These are phyloP conservation scores for Saturnispora besseyi DNA, from an alignment of 805 yeast species.

Conservation along the genomic window DNA sequence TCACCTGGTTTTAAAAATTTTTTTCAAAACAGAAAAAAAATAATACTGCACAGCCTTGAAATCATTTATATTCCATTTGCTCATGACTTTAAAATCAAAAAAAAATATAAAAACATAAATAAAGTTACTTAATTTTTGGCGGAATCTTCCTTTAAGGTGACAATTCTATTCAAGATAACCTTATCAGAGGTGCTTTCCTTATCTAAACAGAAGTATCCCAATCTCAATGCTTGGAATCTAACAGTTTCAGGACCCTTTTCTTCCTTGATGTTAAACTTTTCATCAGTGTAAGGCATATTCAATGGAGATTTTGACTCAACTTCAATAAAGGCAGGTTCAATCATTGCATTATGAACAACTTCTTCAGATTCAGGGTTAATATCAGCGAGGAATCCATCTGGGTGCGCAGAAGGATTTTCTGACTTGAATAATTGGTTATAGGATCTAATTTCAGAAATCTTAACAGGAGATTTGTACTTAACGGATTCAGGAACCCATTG, in stretches of 20 bases:
- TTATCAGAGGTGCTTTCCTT: conserved; percentile 55
- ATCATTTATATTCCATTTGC: not conserved
- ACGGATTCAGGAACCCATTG: conserved; percentile 87
- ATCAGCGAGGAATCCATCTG: conserved; percentile 82
- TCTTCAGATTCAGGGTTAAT: conserved; percentile 74
- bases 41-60: not conserved
- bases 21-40: not conserved
- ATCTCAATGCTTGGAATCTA: conserved; percentile 95
- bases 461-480: conserved; percentile 53
- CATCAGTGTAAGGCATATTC: conserved; percentile 47
- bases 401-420: conserved; percentile 83
- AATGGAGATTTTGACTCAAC: conserved; percentile 68
- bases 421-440: conserved; percentile 82
- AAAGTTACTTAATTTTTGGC: conserved; percentile 29
- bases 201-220: conserved; percentile 91
- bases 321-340: conserved; percentile 71
- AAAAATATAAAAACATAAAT: not conserved
- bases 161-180: conserved; percentile 81
- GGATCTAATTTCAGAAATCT: conserved; percentile 68
- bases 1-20: not conserved
- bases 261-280: conserved; percentile 67
- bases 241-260: conserved; percentile 67
- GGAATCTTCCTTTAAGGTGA: conserved; percentile 80
- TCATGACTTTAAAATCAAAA: not conserved
- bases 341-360: conserved; percentile 51